Evolutionary conservation across 2,329 filamentous ascomycete genomes (phyloP).

Genomic region (Tolypocladium sp.): DNA sequence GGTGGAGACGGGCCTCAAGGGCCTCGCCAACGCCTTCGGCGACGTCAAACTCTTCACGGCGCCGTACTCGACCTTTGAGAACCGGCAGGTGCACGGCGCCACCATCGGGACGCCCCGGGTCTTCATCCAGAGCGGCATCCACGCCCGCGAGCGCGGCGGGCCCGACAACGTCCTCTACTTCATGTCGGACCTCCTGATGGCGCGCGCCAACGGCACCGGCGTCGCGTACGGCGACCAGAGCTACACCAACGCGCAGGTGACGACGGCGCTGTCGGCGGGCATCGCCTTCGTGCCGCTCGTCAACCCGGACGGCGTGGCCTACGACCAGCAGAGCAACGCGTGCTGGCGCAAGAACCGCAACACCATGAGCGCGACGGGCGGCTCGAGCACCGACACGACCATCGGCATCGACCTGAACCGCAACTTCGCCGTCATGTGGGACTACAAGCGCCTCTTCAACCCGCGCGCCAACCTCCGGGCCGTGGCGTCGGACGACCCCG

Average conservation of each 20-base stretch:
- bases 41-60: conserved; percentile 29
- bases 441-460: conserved; percentile 36
- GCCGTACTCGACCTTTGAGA: conserved; percentile 34
- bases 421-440: conserved; percentile 50
- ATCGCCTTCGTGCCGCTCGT: conserved; percentile 43
- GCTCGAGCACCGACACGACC: conserved; percentile 4
- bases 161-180: conserved; percentile 50
- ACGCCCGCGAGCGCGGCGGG: conserved; percentile 48
- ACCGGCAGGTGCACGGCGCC: conserved; percentile 27
- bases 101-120: conserved; percentile 39
- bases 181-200: conserved; percentile 45
- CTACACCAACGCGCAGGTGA: conserved; percentile 43
- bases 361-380: conserved; percentile 22
- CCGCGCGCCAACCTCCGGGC: conserved; percentile 22
- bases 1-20: conserved; percentile 32
- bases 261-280: conserved; percentile 39
- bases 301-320: conserved; percentile 45
- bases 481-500: conserved; percentile 27
- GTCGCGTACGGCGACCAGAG: conserved; percentile 41
- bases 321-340: conserved; percentile 37
- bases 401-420: conserved; percentile 45
- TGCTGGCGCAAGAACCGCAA: conserved; percentile 52
- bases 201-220: conserved; percentile 37
- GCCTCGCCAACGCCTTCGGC: conserved; percentile 28
- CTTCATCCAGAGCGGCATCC: conserved; percentile 44